Conservation (phyloP, 768 basidiomycete genomes). For the Suillus luteus region DNA sequence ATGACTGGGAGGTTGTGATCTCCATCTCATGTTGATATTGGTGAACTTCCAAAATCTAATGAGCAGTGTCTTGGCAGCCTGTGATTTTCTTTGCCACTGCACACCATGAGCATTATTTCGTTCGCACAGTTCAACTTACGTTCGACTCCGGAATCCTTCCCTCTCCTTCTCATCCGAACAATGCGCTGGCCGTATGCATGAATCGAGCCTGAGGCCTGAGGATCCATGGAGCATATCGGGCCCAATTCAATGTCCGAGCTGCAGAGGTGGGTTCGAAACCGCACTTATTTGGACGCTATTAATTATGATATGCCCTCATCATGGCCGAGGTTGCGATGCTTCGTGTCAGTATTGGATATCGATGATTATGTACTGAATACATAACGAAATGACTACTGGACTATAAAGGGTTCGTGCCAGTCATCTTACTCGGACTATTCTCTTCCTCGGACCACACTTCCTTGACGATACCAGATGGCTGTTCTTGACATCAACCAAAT, state of each 20-base stretch:
- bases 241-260: not conserved
- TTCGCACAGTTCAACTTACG: not conserved
- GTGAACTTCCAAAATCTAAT: not conserved
- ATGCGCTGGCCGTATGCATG: not conserved
- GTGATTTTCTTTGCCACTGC: not conserved
- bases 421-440: not conserved
- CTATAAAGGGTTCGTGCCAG: not conserved
- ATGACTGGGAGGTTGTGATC: not conserved
- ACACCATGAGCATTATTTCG: too few relatives aligned
- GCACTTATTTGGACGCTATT: not conserved
- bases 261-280: not conserved
- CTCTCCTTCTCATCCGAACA: not conserved
- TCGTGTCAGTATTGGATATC: not conserved
- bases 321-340: not conserved
- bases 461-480: constrained; percentile 19
- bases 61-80: not conserved
- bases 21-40: not conserved
- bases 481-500: constrained; percentile 50
- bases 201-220: not conserved
- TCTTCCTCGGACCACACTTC: not conserved
- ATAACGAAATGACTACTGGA: not conserved
- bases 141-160: not conserved
- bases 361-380: not conserved
- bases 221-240: not conserved
- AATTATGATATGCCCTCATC: not conserved